Percentiles rank a stretch among this genome's conserved stretches.
These are phyloP conservation scores for Jaapia argillacea DNA, from an alignment of 768 basidiomycete species.

Conservation along the genomic window DNA sequence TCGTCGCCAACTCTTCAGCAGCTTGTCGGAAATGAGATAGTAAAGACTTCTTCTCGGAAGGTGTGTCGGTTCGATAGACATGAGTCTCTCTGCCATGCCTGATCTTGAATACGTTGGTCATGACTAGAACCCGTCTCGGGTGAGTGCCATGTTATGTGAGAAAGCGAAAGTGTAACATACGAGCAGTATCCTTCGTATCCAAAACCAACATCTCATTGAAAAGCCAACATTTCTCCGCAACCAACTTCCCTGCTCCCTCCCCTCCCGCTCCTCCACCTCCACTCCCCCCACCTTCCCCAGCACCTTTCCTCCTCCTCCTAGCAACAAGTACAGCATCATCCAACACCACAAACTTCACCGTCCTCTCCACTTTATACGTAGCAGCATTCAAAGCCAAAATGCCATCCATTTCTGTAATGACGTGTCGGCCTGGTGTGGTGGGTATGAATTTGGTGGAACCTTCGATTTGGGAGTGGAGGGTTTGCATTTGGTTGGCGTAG, in stretches of 20 bases:
- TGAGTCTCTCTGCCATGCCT: constrained; percentile 88
- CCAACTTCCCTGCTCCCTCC: constrained; percentile 63
- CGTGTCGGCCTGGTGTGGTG: constrained; percentile 82
- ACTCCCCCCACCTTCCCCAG: constrained; percentile 32
- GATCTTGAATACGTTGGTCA: constrained; percentile 98
- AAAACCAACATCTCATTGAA: constrained; percentile 90
- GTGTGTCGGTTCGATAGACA: constrained; percentile 80
- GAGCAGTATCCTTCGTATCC: constrained; percentile 91
- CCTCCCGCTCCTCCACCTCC: constrained; percentile 26
- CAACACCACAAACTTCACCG: constrained; percentile 82
- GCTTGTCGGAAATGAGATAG: constrained; percentile 83
- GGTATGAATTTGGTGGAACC: constrained; percentile 95
- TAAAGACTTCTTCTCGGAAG: constrained; percentile 79
- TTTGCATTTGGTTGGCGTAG: constrained; percentile 92
- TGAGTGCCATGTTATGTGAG: not conserved
- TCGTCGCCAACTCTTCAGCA: constrained; percentile 82
- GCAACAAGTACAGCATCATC: constrained; percentile 91
- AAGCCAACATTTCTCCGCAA: constrained; percentile 91
- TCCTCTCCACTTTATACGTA: constrained; percentile 86
- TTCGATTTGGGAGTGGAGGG: constrained; percentile 81
- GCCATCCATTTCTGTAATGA: constrained; percentile 77
- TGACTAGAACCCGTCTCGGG: constrained; percentile 25
- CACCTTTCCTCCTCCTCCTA: constrained; percentile 53
- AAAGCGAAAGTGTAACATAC: constrained; percentile 32
- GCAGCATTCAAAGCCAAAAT: constrained; percentile 84